phyloP scores from a whole-genome alignment of 495 filamentous ascomycete genomes.

The Annulohypoxylon moriforme region DNA sequence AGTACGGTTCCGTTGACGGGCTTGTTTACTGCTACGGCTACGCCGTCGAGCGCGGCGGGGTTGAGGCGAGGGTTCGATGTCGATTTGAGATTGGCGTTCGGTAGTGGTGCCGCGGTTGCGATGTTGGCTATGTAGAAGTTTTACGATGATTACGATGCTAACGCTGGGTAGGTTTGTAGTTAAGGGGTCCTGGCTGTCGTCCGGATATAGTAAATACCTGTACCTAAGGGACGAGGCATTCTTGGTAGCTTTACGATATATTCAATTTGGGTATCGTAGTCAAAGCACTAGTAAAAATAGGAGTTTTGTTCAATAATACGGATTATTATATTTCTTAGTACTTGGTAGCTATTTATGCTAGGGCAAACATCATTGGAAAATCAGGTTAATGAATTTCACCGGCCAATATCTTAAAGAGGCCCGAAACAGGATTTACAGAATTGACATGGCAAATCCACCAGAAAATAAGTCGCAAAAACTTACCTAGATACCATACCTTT shows the following conservation, averaged over 20 bases:
- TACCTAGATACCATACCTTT: not conserved
- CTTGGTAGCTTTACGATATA: not conserved
- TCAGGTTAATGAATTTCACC: not conserved
- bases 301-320: not conserved
- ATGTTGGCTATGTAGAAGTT: conserved; percentile 1
- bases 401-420: too few species aligned
- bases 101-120: conserved; percentile 8
- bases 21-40: conserved; percentile 44
- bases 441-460: too few species aligned
- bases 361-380: not conserved
- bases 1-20: conserved; percentile 43
- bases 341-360: not conserved
- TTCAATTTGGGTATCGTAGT: not conserved
- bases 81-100: not conserved
- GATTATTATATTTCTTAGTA: not conserved
- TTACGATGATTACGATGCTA: not conserved
- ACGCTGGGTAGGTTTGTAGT: not conserved
- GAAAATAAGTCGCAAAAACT: too few species aligned
- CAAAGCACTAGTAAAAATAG: not conserved
- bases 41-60: conserved; percentile 36
- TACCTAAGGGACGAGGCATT: not conserved
- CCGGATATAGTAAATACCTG: not conserved
- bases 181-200: not conserved
- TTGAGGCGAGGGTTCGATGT: not conserved
- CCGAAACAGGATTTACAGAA: too few species aligned